Percentiles rank a stretch among this genome's conserved stretches.
These are phyloP conservation scores for rapeseed (Brassica napus) DNA, from an alignment of 345 rosid genomes.

Conservation along the genomic window DNA sequence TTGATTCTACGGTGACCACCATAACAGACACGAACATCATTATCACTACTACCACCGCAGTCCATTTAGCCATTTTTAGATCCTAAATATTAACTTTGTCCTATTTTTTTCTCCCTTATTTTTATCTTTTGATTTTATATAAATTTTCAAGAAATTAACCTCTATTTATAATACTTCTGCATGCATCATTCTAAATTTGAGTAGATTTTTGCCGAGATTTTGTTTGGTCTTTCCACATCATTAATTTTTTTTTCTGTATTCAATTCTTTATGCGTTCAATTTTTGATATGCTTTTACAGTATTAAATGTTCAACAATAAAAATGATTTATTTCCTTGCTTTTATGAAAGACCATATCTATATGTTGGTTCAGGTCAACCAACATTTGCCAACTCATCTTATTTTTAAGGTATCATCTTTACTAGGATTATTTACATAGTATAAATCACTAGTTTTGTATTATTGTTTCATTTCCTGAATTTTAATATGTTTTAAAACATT, in stretches of 20 bases:
- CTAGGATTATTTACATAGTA: too few species aligned
- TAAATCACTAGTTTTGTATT: too few species aligned
- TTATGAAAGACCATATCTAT: not conserved
- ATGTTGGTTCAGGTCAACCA: not conserved
- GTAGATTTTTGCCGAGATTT: not conserved
- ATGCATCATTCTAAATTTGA: not conserved
- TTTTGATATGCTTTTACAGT: not conserved
- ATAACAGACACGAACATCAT: not conserved
- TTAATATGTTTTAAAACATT: not conserved
- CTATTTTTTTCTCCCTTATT: not conserved
- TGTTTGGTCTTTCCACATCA: not conserved
- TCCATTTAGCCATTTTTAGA: slow-evolving; percentile 26
- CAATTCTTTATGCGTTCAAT: not conserved
- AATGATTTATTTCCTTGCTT: not conserved
- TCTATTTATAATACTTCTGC: slow-evolving; percentile 24
- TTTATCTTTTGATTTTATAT: not conserved
- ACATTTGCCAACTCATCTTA: too few species aligned
- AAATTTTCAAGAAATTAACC: not conserved
- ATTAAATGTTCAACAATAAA: not conserved
- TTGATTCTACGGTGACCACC: not conserved
- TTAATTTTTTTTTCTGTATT: not conserved
- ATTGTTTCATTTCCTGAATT: too few species aligned
- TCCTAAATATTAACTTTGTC: not conserved
- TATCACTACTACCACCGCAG: slow-evolving; percentile 5
- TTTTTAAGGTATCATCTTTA: too few species aligned